Conservation (phyloP, 768 basidiomycete genomes). For the Phanerochaete sordida region DNA sequence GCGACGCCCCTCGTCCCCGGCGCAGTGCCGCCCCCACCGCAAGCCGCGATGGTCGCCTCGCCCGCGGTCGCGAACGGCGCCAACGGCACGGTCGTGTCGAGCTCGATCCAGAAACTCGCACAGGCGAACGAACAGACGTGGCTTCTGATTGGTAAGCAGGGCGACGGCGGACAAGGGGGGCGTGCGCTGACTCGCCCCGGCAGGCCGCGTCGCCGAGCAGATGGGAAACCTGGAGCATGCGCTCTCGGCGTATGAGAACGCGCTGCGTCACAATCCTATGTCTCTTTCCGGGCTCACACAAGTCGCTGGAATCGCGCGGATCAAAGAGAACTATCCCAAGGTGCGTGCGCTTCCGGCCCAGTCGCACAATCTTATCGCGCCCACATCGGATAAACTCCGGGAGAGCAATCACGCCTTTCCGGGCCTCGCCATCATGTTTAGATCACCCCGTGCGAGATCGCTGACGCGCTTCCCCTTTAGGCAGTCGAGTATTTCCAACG, state of each 20-base stretch:
- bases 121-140: slow-evolving; percentile 92
- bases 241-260: slow-evolving; percentile 89
- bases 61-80: slow-evolving; percentile 37
- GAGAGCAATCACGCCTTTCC: slow-evolving; percentile 2
- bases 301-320: slow-evolving; percentile 94
- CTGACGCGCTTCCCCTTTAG: slow-evolving; percentile 35
- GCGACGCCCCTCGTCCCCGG: slow-evolving; percentile 40
- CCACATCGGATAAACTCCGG: slow-evolving; percentile 9
- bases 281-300: slow-evolving; percentile 89
- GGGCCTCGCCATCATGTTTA: background rate
- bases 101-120: slow-evolving; percentile 72
- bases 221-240: slow-evolving; percentile 94
- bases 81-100: slow-evolving; percentile 28
- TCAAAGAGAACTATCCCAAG: slow-evolving; percentile 97
- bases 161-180: background rate
- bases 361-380: background rate
- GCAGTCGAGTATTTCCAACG: slow-evolving; percentile 97
- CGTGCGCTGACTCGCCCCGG: slow-evolving; percentile 5
- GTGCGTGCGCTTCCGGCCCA: slow-evolving; percentile 38
- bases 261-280: slow-evolving; percentile 91
- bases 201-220: slow-evolving; percentile 94
- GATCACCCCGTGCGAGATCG: slow-evolving; percentile 10
- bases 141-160: slow-evolving; percentile 81
- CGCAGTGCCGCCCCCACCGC: slow-evolving; percentile 36
- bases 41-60: slow-evolving; percentile 19